These are phyloP conservation scores for Globisporangium perplexum DNA, from an alignment of 352 stramenopile species.

Conservation along the genomic window DNA sequence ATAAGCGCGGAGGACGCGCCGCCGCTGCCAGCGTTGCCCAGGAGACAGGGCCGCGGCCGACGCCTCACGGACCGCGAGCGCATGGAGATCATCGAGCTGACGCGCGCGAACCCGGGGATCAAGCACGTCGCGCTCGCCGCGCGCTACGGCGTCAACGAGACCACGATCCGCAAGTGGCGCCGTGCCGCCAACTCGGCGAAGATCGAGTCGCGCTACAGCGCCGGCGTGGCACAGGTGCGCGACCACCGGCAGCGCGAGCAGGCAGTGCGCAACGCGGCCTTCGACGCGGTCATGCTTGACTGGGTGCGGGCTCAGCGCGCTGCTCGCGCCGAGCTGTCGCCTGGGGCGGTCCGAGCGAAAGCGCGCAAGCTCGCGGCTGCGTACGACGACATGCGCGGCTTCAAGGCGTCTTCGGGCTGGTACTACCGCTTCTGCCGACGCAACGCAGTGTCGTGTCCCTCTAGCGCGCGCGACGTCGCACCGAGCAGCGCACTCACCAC, in stretches of 20 bases:
- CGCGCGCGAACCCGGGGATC: slow-evolving; percentile 34
- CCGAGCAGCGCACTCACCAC: not conserved
- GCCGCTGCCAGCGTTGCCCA: not conserved
- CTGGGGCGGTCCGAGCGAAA: slow-evolving; percentile 26
- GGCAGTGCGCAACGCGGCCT: slow-evolving; percentile 28
- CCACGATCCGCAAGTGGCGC: slow-evolving; percentile 58
- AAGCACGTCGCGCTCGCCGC: slow-evolving; percentile 43
- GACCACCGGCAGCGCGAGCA: slow-evolving; percentile 32
- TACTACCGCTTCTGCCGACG: slow-evolving; percentile 48
- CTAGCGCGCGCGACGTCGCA: not conserved
- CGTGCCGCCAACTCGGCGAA: slow-evolving; percentile 26
- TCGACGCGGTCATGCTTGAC: slow-evolving; percentile 33
- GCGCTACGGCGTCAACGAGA: slow-evolving; percentile 48
- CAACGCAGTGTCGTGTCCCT: slow-evolving; percentile 26
- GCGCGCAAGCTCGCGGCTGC: slow-evolving; percentile 22
- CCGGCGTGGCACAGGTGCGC: slow-evolving; percentile 23
- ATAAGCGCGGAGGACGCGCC: not conserved
- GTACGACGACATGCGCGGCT: slow-evolving; percentile 32
- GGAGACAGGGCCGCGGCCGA: slow-evolving; percentile 34
- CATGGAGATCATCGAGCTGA: slow-evolving; percentile 56
- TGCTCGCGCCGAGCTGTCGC: slow-evolving; percentile 18
- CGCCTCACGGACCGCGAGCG: slow-evolving; percentile 57
- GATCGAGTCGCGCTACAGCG: slow-evolving; percentile 33
- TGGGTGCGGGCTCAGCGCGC: slow-evolving; percentile 24
- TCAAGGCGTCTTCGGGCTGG: slow-evolving; percentile 53